These are phyloP conservation scores for Penicillium salamii DNA, from an alignment of 495 filamentous ascomycete species.

Conservation along the genomic window DNA sequence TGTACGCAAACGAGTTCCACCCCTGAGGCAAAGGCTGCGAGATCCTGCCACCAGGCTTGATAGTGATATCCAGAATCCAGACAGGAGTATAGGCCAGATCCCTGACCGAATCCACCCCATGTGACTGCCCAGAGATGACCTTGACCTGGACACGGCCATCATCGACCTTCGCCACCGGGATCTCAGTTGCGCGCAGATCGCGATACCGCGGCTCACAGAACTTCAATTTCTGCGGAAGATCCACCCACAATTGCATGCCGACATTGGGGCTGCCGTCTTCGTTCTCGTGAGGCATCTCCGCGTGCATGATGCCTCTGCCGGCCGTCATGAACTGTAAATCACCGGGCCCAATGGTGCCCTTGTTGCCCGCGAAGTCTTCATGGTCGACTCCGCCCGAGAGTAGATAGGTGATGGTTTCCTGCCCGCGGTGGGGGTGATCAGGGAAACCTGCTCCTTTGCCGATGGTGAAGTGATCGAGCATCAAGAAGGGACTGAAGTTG, in stretches of 20 bases:
- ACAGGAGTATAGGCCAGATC: conserved; percentile 94
- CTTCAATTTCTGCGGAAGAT: conserved; percentile 79
- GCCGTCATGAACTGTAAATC: conserved; percentile 99
- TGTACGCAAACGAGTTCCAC: conserved; percentile 93
- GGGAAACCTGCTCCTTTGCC: conserved; percentile 82
- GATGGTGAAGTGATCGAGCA: conserved; percentile 93
- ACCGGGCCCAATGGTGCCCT: conserved; percentile 77
- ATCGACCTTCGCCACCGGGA: conserved; percentile 67
- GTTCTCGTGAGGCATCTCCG: conserved; percentile 90
- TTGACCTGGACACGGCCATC: conserved; percentile 75
- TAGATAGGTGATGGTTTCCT: conserved; percentile 91
- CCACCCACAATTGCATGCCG: conserved; percentile 94
- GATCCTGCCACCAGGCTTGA: conserved; percentile 74
- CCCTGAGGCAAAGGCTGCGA: conserved; percentile 70
- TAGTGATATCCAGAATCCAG: conserved; percentile 85
- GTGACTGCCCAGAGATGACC: conserved; percentile 80
- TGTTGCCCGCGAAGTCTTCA: conserved; percentile 91
- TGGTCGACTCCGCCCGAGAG: conserved; percentile 83
- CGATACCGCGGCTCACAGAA: conserved; percentile 88
- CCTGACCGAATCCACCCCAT: conserved; percentile 80
- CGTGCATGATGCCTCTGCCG: conserved; percentile 88
- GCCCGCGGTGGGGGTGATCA: conserved; percentile 75
- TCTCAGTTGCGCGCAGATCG: conserved; percentile 73
- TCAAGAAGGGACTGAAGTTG: conserved; percentile 91
- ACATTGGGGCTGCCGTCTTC: conserved; percentile 73